These are phyloP conservation scores for Bipolaris bicolor DNA, from an alignment of 2,329 filamentous ascomycete genomes.

Conservation along the genomic window DNA sequence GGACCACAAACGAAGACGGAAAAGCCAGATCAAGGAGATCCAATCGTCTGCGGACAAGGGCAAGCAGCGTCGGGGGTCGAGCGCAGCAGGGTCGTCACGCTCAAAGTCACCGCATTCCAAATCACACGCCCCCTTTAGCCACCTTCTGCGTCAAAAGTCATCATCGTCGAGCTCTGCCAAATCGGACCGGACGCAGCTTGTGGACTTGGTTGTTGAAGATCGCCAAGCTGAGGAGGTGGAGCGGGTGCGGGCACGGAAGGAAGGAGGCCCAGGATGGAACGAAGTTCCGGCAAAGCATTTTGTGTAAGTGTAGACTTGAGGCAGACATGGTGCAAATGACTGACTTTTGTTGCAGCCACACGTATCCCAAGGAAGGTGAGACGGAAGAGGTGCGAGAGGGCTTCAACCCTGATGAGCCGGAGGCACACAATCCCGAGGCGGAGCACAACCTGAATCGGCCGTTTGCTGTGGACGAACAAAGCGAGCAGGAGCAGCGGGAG, in stretches of 20 bases:
- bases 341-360: slow-evolving; percentile 45
- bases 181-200: slow-evolving; percentile 67
- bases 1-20: slow-evolving; percentile 55
- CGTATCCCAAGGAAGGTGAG: slow-evolving; percentile 55
- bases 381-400: slow-evolving; percentile 61
- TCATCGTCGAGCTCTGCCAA: slow-evolving; percentile 54
- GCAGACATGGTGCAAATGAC: background rate
- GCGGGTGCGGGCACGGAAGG: slow-evolving; percentile 66
- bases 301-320: slow-evolving; percentile 52
- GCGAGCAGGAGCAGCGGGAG: slow-evolving; percentile 43
- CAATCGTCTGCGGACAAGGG: slow-evolving; percentile 52
- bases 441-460: slow-evolving; percentile 55
- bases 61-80: slow-evolving; percentile 49
- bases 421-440: slow-evolving; percentile 51
- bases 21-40: slow-evolving; percentile 55
- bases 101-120: slow-evolving; percentile 46
- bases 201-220: slow-evolving; percentile 72
- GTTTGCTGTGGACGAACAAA: slow-evolving; percentile 49
- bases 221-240: slow-evolving; percentile 66
- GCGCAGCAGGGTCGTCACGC: slow-evolving; percentile 43
- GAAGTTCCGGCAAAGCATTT: slow-evolving; percentile 61
- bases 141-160: slow-evolving; percentile 56
- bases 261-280: slow-evolving; percentile 67
- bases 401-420: slow-evolving; percentile 58
- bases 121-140: slow-evolving; percentile 43